Evolutionary conservation across 2,329 filamentous ascomycete genomes (phyloP).

Genomic region (Leptographium wingfieldii): DNA sequence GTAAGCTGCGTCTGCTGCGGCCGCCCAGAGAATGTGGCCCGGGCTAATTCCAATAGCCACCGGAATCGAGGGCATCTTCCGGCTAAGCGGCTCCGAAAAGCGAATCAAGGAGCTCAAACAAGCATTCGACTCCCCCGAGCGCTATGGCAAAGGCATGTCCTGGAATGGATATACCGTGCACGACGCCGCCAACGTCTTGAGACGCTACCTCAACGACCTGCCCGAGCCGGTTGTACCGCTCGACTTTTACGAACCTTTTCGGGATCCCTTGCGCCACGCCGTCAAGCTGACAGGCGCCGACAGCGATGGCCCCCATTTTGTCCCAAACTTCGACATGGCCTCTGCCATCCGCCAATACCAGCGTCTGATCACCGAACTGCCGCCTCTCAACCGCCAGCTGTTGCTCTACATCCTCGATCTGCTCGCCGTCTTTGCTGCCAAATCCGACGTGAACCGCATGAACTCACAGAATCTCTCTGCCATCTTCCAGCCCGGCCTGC

Average conservation of each 20-base stretch:
- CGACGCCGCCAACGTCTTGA: conserved; percentile 91
- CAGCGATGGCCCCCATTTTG: conserved; percentile 54
- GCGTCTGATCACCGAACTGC: conserved; percentile 79
- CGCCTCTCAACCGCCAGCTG: conserved; percentile 83
- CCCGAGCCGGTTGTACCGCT: conserved; percentile 94
- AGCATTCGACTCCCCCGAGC: conserved; percentile 84
- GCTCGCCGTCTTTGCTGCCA: conserved; percentile 91
- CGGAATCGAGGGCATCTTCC: conserved; percentile 90
- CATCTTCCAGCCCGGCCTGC: conserved; percentile 93
- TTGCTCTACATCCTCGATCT: conserved; percentile 93
- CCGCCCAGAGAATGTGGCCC: neutral
- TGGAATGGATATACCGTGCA: conserved; percentile 98
- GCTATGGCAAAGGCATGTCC: conserved; percentile 91
- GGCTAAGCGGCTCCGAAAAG: conserved; percentile 89
- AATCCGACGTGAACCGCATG: conserved; percentile 95
- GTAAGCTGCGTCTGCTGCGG: conserved; percentile 37
- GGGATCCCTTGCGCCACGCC: conserved; percentile 61
- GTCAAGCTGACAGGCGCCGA: conserved; percentile 63
- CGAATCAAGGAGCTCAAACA: conserved; percentile 93
- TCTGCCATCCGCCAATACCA: conserved; percentile 77
- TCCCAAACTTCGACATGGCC: conserved; percentile 61
- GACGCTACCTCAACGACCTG: conserved; percentile 89
- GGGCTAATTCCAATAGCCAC: conserved; percentile 43
- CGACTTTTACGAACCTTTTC: conserved; percentile 83
- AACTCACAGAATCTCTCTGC: conserved; percentile 84